Conservation (phyloP, 257 asterid species). For the Capsicum pubescens region DNA sequence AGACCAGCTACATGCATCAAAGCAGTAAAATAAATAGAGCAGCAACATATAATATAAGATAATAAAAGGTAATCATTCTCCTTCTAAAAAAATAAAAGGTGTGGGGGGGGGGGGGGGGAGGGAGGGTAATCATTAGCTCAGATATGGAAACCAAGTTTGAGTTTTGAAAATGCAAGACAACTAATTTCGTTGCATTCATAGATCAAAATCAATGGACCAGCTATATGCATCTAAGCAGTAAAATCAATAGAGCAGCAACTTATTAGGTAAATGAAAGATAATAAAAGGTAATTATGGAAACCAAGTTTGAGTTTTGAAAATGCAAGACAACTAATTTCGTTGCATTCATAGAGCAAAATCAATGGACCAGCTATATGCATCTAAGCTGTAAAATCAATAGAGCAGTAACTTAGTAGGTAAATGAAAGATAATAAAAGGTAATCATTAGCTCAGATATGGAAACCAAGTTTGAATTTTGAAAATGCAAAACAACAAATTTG, state of each 20-base stretch:
- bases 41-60: constrained; percentile 11
- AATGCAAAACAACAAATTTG: too few species aligned
- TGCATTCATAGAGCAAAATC: too few species aligned
- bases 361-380: not conserved
- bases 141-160: constrained; percentile 25
- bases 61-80: not conserved
- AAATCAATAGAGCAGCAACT: not conserved
- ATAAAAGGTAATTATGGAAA: constrained; percentile 2
- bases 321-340: too few species aligned
- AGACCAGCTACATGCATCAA: not conserved
- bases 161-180: not conserved
- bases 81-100: too few species aligned
- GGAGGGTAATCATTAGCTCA: not conserved
- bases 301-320: constrained; percentile 20
- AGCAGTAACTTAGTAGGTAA: too few species aligned
- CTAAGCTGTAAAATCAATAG: too few species aligned
- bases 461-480: too few species aligned
- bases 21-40: not conserved
- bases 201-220: too few species aligned
- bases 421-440: too few species aligned
- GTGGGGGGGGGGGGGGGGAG: too few species aligned
- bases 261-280: not conserved
- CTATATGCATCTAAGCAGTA: not conserved
- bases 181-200: too few species aligned
- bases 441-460: too few species aligned